phyloP scores from a whole-genome alignment of 306 rosid genomes.

The Rubus parviflorus region DNA sequence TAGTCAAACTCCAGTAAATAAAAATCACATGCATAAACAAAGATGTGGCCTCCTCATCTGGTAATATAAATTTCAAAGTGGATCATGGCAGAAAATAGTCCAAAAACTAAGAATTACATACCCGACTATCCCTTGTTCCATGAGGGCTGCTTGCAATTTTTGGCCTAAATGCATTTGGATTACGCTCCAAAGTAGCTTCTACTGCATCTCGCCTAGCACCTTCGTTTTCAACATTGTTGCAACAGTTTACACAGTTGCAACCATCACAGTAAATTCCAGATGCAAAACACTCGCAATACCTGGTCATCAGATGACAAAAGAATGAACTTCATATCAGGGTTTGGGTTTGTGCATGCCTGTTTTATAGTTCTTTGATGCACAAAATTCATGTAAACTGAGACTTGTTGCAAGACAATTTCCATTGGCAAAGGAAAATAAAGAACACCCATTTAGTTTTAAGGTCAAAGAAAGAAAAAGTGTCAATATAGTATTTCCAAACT shows the following conservation, averaged over 20 bases:
- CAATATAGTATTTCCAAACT: neutral
- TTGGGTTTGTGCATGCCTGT: neutral
- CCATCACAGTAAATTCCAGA: slow-evolving; percentile 99
- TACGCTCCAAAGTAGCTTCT: slow-evolving; percentile 97
- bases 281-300: slow-evolving; percentile 99
- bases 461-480: neutral
- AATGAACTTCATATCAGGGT: slow-evolving; percentile 25
- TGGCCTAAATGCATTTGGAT: slow-evolving; percentile 98
- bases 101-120: slow-evolving; percentile 37
- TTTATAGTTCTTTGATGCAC: neutral
- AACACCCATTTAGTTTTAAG: neutral
- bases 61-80: slow-evolving; percentile 18
- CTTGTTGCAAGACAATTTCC: neutral
- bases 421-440: neutral
- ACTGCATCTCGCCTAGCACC: slow-evolving; percentile 94
- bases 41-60: neutral
- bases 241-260: slow-evolving; percentile 97
- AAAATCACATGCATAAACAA: slow-evolving; percentile 15
- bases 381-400: slow-evolving; percentile 1
- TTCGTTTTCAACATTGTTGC: slow-evolving; percentile 93
- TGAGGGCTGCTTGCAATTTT: slow-evolving; percentile 99
- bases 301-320: slow-evolving; percentile 46
- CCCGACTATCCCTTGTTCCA: slow-evolving; percentile 72
- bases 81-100: slow-evolving; percentile 5
- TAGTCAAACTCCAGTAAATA: neutral